phyloP scores from a whole-genome alignment of 805 yeast genomes.

The Yarrowia hollandica region DNA sequence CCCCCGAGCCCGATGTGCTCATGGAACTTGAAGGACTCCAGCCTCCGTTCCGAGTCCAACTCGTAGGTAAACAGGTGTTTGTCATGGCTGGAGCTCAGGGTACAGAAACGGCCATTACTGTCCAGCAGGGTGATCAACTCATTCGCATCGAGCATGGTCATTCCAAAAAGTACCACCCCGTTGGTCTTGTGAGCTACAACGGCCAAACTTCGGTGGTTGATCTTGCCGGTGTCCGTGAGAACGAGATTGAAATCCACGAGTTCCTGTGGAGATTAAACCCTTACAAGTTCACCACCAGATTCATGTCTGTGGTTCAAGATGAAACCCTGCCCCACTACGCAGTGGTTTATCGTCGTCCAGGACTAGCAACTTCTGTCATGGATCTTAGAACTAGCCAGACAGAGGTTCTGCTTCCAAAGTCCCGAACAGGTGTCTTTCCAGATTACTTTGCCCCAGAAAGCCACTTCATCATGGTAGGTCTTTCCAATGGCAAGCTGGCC shows the following conservation, averaged over 20 bases:
- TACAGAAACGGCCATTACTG: neutral
- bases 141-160: neutral
- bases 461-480: neutral
- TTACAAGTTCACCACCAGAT: neutral
- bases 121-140: neutral
- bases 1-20: neutral
- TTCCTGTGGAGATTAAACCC: slow-evolving; percentile 5
- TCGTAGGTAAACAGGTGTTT: slow-evolving; percentile 2
- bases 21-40: neutral
- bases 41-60: neutral
- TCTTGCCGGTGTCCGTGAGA: neutral
- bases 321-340: neutral
- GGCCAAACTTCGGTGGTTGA: neutral
- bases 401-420: neutral
- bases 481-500: neutral
- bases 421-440: neutral
- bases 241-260: neutral
- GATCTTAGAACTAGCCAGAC: neutral
- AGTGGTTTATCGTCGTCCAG: neutral
- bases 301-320: neutral
- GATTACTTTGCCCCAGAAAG: neutral
- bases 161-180: slow-evolving; percentile 1
- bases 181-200: neutral
- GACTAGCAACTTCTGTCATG: neutral
- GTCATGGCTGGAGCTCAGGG: neutral